Evolutionary conservation across 441 rosid genomes (phyloP), one percentile per base, ranked within the genome.

Genomic region (Metrosideros polymorpha): DNA sequence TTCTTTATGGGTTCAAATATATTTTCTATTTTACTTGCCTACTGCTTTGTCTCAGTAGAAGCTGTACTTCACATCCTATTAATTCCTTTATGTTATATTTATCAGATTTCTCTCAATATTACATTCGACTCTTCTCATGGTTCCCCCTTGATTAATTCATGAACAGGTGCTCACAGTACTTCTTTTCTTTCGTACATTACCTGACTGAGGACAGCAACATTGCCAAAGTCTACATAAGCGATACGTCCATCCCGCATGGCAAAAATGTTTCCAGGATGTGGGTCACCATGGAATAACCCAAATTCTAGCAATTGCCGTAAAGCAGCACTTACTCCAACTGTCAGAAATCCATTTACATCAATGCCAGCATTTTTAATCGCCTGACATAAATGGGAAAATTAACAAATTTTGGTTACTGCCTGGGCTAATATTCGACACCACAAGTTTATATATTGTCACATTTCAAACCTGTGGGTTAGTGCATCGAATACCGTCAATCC

Each of bases 401-500:
- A 71, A 30, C 47, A 52, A 54, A 25, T 54, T 86, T 54, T 13
- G 15, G 17, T 71, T 71, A 71, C 47, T 71, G 7, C 47, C 79
- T 71, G n/a, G 52, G 47, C 49, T 12, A 39, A 22, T 71, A 43
- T 43, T 86, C 55, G 77, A 75, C 53, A 43, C 45, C 45, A 47
- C 10, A 76, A 83, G 45, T 45, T 57, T 43, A 25, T 30, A 83
- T 6, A 22, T 50, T 84, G 77, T 88, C 66, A 83, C 4, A 52
- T 86, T 71, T 66, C 89, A 88, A 86, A 97, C 99, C 98, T 97
- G 95, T 61, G 99, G 99, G 88, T 96, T 88, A 86, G 99, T 97
- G 92, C 99, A 96, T 83, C 99, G 95, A 89, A 97, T 94, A 71
- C 99, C 99, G 90, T 97, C 99, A 84, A 97, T 97, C 99, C 98